Evolutionary conservation across 306 rosid species (phyloP), one percentile per base, ranked within the genome.

Genomic region (Acacia acuminata): DNA sequence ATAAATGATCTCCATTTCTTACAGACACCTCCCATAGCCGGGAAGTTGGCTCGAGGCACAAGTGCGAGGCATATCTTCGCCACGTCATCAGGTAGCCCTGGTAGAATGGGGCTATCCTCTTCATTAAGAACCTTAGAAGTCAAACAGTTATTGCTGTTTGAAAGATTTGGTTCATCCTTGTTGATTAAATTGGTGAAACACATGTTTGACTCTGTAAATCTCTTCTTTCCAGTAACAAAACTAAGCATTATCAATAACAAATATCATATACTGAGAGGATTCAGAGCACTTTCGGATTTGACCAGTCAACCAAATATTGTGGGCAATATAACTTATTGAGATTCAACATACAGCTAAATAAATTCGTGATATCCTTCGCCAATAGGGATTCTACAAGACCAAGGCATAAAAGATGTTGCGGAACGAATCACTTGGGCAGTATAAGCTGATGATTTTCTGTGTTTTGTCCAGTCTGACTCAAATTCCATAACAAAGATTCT

Each of bases 71-170:
- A 96, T 76, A 84, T 43, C 82, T 91, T 94, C 70, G 99, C 92
- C 85, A 96, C 93, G 83, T 96, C 99, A 82, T 96, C 98, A 55
- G 97, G 94, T 70, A 96, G 87, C 80, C 99, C 97, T 12, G 94
- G 89, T 25, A 96, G 86, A 82, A 96, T 82, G 53, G 90, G 84
- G 81, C 67, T 85, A 74, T 82, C 85, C 48, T 73, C 80, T 77
- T 72, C 90, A 82, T 90, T 82, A 14, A 81, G 44, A 69, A 63
- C 64, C 75, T 68, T 84, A 83, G 90, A 74, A 75, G 79, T 68
- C 74, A 87, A 75, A 81, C 53, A n/a, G 24, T 24, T 84, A 82
- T 73, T 79, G 81, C 82, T 86, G 73, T 90, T 90, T 12, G 86
- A 80, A 86, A n/a, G 80, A 77, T 80, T 61, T 56, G 65, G 80